Evolutionary conservation across 306 rosid species (phyloP).

Genomic region (Medicago arabica): DNA sequence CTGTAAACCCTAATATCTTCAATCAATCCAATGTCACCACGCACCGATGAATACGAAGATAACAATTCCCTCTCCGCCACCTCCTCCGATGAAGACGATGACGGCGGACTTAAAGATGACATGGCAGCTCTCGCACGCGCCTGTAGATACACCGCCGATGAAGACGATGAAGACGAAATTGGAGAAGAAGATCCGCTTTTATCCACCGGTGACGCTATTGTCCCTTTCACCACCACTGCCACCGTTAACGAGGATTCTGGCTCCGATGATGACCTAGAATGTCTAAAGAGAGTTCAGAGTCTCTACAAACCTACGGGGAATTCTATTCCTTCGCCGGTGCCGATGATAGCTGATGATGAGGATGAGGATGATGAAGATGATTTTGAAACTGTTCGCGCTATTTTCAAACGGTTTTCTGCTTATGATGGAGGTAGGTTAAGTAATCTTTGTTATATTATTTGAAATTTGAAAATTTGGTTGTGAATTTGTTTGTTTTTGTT

Average conservation of each 20-base stretch:
- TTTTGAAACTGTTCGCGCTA: conserved; percentile 60
- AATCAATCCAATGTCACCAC: conserved; percentile 53
- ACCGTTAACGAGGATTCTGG: conserved; percentile 18
- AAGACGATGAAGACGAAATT: not conserved
- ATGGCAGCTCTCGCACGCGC: conserved; percentile 73
- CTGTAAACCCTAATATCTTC: conserved; percentile 14
- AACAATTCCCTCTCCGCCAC: conserved; percentile 35
- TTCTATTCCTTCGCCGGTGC: conserved; percentile 42
- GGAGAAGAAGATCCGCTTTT: conserved; percentile 38
- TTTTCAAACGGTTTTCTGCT: conserved; percentile 61
- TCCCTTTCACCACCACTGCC: conserved; percentile 10
- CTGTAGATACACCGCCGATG: conserved; percentile 53
- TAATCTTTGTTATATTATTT: not conserved
- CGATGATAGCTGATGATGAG: not conserved
- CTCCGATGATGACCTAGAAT: conserved; percentile 56
- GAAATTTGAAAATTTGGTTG: not conserved
- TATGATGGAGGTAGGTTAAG: conserved; percentile 53
- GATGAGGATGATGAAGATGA: conserved; percentile 76
- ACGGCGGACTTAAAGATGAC: conserved; percentile 58
- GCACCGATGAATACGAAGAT: conserved; percentile 38
- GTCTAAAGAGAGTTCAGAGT: conserved; percentile 54
- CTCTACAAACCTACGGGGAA: conserved; percentile 51
- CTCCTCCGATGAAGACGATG: conserved; percentile 53
- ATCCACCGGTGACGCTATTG: conserved; percentile 36
- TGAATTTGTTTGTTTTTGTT: not conserved